Evolutionary conservation across 345 rosid species (phyloP), one percentile per base, ranked within the genome.

Genomic region (Populus tremula): DNA sequence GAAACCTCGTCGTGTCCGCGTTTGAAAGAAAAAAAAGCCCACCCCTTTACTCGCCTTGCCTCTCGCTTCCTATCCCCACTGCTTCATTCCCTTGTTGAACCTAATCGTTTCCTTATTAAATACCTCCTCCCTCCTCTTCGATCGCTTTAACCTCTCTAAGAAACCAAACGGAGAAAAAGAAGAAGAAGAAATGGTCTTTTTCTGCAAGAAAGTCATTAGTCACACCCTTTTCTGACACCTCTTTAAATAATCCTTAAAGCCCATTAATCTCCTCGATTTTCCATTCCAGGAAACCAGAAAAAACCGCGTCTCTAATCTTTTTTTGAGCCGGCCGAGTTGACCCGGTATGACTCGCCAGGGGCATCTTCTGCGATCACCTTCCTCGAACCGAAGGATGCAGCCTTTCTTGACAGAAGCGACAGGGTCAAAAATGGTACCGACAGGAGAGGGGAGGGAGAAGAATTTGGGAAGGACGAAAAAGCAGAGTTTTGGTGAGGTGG

Each of bases 401-500:
- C 75, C 41, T 56, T n/a, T 56, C 20, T 36, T 56, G 75, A 56
- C 18, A 12, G 67, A 59, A 39, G 23, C 68, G 31, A 64, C 68
- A 29, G 68, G 68, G 18, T 13, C 69, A 35, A 29, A 38, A n/a
- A 31, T 20, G 47, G 45, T 31, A 6, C 41, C 25, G 5, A 12
- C 14, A 67, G 39, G 70, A 33, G 39, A 33, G 12, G 14, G 23
- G 43, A 31, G 23, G 43, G 71, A 21, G 13, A 31, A 23, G 53
- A 29, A 29, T 14, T 25, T 35, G 41, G 54, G 18, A 29, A 64
- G 54, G 56, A 21, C 23, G 64, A 69, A 49, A 25, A 61, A 4
- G 13, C 54, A 63, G 20, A 49, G 83, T 77, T 75, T 62, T 36
- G 97, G 83, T 76, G 97, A 86, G 82, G 76, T 86, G 20, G 87